phyloP scores from a whole-genome alignment of 108 stramenopile genomes.

The Chaetoceros muelleri region DNA sequence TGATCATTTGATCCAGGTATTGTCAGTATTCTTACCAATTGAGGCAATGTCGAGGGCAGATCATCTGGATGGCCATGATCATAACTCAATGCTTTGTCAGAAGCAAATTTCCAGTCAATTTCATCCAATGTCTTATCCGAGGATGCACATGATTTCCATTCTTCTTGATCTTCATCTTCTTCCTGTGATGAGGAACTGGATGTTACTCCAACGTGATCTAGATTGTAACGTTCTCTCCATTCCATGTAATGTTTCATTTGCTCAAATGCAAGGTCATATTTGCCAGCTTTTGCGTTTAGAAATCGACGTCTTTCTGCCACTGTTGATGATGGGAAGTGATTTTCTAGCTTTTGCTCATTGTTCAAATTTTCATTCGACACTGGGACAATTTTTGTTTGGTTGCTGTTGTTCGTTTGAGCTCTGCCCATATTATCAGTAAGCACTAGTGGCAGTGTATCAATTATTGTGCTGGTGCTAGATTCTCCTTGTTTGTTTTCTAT shows the following conservation, averaged over 20 bases:
- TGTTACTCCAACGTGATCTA: not conserved
- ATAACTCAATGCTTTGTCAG: not conserved
- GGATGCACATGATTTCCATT: not conserved
- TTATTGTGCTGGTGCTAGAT: no score
- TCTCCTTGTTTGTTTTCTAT: no score
- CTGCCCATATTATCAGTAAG: no score
- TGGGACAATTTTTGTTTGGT: no score
- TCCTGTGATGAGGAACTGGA: not conserved
- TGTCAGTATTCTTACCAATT: not conserved
- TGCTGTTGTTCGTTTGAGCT: no score
- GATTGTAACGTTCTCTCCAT: conserved; percentile 19
- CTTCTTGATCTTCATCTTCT: not conserved
- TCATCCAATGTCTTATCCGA: not conserved
- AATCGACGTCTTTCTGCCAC: conserved; percentile 27
- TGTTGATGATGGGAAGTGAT: conserved; percentile 15
- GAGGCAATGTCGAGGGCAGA: not conserved
- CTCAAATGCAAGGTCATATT: conserved; percentile 3
- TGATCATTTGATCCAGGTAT: not conserved
- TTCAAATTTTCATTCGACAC: no score
- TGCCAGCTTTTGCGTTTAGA: conserved; percentile 13
- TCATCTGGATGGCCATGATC: not conserved
- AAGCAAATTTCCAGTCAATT: not conserved
- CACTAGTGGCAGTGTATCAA: no score
- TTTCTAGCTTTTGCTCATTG: not conserved
- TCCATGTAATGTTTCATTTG: conserved; percentile 17